phyloP scores from a whole-genome alignment of 345 rosid genomes.

The Brassica nigra region DNA sequence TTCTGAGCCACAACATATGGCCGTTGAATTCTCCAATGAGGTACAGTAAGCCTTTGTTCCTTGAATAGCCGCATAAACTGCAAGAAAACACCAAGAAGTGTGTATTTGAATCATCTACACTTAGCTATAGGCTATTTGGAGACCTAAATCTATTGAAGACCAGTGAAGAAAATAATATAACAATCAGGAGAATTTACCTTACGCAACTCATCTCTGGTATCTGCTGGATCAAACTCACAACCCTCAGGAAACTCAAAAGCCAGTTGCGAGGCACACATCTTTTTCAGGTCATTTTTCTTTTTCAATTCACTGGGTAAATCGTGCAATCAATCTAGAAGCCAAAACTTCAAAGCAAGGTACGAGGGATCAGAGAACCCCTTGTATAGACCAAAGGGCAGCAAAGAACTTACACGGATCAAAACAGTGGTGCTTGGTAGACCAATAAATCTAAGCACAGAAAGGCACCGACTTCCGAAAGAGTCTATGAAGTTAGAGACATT shows the following conservation, averaged over 20 bases:
- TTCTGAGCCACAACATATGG: constrained; percentile 77
- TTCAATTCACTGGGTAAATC: background rate
- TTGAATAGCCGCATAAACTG: constrained; percentile 88
- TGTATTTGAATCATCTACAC: background rate
- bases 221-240: background rate
- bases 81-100: constrained; percentile 13
- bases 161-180: background rate
- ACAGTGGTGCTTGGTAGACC: constrained; percentile 92
- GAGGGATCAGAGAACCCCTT: background rate
- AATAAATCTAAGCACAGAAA: constrained; percentile 78
- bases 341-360: background rate
- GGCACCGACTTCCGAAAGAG: constrained; percentile 79
- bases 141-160: background rate
- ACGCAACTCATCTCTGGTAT: background rate
- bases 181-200: background rate
- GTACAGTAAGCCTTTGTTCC: constrained; percentile 78
- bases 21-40: constrained; percentile 88
- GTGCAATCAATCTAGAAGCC: background rate
- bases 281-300: background rate
- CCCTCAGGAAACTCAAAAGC: background rate
- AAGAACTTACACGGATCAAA: constrained; percentile 76
- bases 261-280: background rate
- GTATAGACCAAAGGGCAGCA: background rate
- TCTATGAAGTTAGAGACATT: constrained; percentile 45
- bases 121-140: background rate